Percentiles rank a stretch among this genome's conserved stretches.
Evolutionary conservation across 2,329 filamentous ascomycete species (phyloP).

Genomic region (Fusarium xyrophilum): DNA sequence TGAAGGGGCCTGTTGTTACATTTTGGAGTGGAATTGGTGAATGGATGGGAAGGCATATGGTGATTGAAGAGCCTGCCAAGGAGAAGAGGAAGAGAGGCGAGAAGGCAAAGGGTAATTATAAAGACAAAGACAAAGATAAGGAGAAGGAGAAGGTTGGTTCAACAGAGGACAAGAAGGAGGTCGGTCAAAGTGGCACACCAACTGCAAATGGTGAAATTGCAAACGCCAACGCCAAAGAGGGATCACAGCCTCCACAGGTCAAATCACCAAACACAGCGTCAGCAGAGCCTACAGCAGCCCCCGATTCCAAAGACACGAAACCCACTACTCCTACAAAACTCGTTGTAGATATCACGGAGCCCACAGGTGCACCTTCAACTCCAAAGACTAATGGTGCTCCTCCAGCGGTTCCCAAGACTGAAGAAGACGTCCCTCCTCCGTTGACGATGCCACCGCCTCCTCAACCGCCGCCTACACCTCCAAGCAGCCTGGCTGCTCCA

Average conservation of each 20-base stretch:
- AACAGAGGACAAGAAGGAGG: slow-evolving; percentile 15
- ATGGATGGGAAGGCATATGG: slow-evolving; percentile 73
- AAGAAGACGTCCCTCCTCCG: slow-evolving; percentile 16
- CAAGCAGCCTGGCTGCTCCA: slow-evolving; percentile 32
- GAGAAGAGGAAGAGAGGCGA: slow-evolving; percentile 57
- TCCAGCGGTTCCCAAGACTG: slow-evolving; percentile 6
- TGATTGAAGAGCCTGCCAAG: slow-evolving; percentile 69
- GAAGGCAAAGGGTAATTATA: slow-evolving; percentile 44
- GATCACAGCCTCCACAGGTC: slow-evolving; percentile 4
- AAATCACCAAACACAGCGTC: slow-evolving; percentile 3
- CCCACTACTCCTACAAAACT: slow-evolving; percentile 1
- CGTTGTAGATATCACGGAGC: slow-evolving; percentile 3
- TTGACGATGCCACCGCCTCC: slow-evolving; percentile 38
- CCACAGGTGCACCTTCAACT: neutral
- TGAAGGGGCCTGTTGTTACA: slow-evolving; percentile 87
- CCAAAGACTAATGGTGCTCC: neutral
- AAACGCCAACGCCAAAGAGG: slow-evolving; percentile 21
- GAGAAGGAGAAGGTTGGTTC: slow-evolving; percentile 16
- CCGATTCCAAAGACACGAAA: neutral
- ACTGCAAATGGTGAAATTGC: neutral
- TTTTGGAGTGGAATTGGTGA: slow-evolving; percentile 93
- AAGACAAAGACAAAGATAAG: slow-evolving; percentile 13
- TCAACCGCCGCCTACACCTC: slow-evolving; percentile 25
- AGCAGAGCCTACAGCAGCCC: neutral
- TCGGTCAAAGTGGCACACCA: neutral